Conservation (phyloP, 2,329 filamentous ascomycete genomes). For the Hypoxylon sp. region DNA sequence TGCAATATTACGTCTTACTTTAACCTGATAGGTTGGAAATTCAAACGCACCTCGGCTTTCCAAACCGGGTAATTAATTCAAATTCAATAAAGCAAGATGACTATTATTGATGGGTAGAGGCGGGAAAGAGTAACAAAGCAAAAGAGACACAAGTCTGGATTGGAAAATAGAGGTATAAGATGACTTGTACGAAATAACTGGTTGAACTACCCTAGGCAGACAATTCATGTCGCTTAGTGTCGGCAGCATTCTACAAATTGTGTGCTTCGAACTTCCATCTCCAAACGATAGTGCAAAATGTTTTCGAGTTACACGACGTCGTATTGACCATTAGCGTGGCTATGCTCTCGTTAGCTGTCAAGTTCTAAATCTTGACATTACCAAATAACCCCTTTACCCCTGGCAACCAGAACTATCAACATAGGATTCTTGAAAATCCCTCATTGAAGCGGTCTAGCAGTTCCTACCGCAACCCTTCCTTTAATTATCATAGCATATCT, state of each 20-base stretch:
- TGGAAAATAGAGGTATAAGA: not conserved
- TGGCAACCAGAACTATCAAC: not conserved
- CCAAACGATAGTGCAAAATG: not conserved
- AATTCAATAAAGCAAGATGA: not conserved
- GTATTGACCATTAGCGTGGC: not conserved
- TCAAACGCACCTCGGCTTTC: constrained; percentile 26
- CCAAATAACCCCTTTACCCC: not conserved
- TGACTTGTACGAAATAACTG: not conserved
- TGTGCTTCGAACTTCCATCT: not conserved
- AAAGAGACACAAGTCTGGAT: not conserved
- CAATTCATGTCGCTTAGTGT: not conserved
- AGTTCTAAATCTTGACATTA: not conserved
- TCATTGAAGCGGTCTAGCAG: not conserved
- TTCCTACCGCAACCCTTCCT: not conserved
- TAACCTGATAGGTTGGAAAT: constrained; percentile 28
- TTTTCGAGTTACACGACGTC: not conserved
- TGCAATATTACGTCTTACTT: constrained; percentile 1
- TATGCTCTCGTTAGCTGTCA: not conserved
- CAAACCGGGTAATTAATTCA: constrained; percentile 31
- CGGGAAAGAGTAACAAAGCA: not conserved
- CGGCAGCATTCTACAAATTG: not conserved
- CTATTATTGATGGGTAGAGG: not conserved
- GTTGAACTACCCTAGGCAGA: not conserved
- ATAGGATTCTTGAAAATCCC: not conserved
- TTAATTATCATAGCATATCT: constrained; percentile 49